Percentiles rank a stretch among this genome's conserved stretches.
These are phyloP conservation scores for Blastobotrys raffinosifermentans DNA, from an alignment of 1,139 yeast genomes.

Conservation along the genomic window DNA sequence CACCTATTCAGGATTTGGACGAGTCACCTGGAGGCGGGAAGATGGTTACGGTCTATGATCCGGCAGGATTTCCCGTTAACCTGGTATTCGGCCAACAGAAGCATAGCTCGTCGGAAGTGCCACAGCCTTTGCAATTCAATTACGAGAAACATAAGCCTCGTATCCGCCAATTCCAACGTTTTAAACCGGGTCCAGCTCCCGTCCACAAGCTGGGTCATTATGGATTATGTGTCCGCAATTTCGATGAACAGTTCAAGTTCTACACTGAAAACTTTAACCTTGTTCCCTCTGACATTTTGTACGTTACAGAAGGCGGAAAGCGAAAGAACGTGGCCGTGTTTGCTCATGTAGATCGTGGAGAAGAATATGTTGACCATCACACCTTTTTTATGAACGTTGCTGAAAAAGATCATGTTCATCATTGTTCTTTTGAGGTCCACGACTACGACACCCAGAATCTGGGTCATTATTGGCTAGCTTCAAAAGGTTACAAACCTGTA, in stretches of 20 bases:
- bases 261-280: slow-evolving; percentile 5
- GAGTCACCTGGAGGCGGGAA: slow-evolving; percentile 6
- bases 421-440: slow-evolving; percentile 8
- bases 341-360: slow-evolving; percentile 6
- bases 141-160: slow-evolving; percentile 7
- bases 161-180: slow-evolving; percentile 4
- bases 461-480: slow-evolving; percentile 8
- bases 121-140: background rate
- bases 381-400: slow-evolving; percentile 6
- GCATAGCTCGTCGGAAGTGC: background rate
- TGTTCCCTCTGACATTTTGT: slow-evolving; percentile 6
- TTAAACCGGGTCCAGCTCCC: slow-evolving; percentile 7
- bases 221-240: slow-evolving; percentile 4
- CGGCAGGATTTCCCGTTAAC: slow-evolving; percentile 7
- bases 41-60: slow-evolving; percentile 5
- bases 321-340: slow-evolving; percentile 4
- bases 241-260: slow-evolving; percentile 1
- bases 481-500: slow-evolving; percentile 5
- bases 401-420: slow-evolving; percentile 7
- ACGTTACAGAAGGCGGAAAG: slow-evolving; percentile 3
- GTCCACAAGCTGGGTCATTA: slow-evolving; percentile 7
- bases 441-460: slow-evolving; percentile 7
- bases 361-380: slow-evolving; percentile 5
- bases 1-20: slow-evolving; percentile 1
- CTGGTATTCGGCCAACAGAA: slow-evolving; percentile 3